phyloP scores from a whole-genome alignment of 108 stramenopile genomes.

The Pseudonitzschia delicatissima region DNA sequence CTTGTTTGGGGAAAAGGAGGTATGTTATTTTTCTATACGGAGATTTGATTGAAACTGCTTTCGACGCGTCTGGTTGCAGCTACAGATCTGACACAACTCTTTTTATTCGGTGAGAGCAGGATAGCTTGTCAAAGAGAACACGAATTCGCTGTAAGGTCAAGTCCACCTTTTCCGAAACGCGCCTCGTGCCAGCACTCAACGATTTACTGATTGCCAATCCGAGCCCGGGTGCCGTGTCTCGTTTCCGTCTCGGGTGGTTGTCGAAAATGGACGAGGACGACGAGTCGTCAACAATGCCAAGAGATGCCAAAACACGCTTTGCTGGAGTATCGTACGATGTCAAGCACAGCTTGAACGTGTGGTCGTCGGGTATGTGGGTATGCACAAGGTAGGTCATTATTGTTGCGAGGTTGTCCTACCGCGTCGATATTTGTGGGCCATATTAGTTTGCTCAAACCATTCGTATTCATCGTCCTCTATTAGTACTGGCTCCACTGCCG shows the following conservation, averaged over 20 bases:
- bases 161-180: slow-evolving; percentile 91
- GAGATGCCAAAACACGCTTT: slow-evolving; percentile 74
- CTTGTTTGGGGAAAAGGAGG: slow-evolving; percentile 58
- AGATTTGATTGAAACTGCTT: neutral
- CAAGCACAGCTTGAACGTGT: slow-evolving; percentile 80
- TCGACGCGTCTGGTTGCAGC: neutral
- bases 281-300: slow-evolving; percentile 6
- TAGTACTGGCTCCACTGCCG: slow-evolving; percentile 87
- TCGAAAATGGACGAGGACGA: slow-evolving; percentile 24
- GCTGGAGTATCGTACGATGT: slow-evolving; percentile 70
- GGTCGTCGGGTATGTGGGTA: slow-evolving; percentile 74
- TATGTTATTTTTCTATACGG: too few species aligned
- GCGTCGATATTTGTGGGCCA: neutral
- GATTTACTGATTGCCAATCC: slow-evolving; percentile 95
- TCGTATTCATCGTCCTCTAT: too few species aligned
- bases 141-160: slow-evolving; percentile 89
- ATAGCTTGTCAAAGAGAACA: slow-evolving; percentile 34
- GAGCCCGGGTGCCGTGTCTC: slow-evolving; percentile 87
- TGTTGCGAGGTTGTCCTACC: neutral
- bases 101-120: slow-evolving; percentile 38
- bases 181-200: slow-evolving; percentile 92
- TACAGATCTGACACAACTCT: too few species aligned
- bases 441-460: neutral
- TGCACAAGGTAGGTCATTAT: slow-evolving; percentile 46
- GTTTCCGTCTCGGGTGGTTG: slow-evolving; percentile 87